Evolutionary conservation across 352 stramenopile genomes (phyloP), one percentile per base, ranked within the genome.

Genomic region (Peronospora belbahrii): DNA sequence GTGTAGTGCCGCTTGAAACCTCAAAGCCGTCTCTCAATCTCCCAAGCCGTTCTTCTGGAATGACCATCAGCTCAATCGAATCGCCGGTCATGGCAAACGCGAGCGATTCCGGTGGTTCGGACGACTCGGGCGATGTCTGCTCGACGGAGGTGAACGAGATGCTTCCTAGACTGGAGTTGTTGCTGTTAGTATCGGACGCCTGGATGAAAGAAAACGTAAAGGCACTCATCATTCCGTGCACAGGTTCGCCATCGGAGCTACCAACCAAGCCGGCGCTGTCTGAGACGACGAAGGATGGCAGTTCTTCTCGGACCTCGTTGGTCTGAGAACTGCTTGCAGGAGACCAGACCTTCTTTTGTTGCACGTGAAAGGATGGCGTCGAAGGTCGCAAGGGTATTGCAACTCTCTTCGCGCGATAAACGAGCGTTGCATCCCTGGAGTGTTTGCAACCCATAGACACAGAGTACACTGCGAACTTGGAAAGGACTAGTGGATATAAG

Each of bases 151-250:
- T 30, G 4, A 47, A 27, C 3, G 38, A 57, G 13, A 41, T 51
- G 35, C 50, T 45, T 19, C 42, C 31, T 10, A 53, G 24, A 36
- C 61, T 59, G 20, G 56, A 60, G 20, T 39, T 52, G 20, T 43
- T 73, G 36, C 52, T 60, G 35, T 56, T 69, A 23, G 50, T 31
- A 33, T 74, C 65, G 13, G 62, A 76, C 25, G 76, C 62, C 44
- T 85, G 69, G 42, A 85, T 85, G 51, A 83, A 85, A 25, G 74
- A 85, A 54, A 85, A 85, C 7, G 70, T 77, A 44, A 85, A 85
- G 48, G 63, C 69, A 41, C 62, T 60, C 24, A 83, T 64, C 46
- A 85, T 63, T 23, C 63, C 70, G 15, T 68, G 61, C 45, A 85
- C 74, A 10, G 49, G 56, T 37, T 85, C 74, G 45, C 71, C 72